Base-by-base conservation (phyloP, 352 stramenopile species). In the Lagenidium giganteum region DNA sequence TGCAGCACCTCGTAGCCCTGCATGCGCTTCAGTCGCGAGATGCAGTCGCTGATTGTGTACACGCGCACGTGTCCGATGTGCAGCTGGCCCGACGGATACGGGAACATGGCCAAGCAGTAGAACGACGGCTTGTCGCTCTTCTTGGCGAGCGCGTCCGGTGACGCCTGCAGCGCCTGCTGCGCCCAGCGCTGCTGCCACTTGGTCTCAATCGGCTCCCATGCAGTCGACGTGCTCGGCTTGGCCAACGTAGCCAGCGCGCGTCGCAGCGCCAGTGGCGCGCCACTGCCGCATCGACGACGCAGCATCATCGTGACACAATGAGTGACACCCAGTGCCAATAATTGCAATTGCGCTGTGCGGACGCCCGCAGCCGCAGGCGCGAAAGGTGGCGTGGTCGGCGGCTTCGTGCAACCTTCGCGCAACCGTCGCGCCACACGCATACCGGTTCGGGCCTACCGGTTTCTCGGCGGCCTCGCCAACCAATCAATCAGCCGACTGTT, bases 61-160 rank as follows among this genome's bases (percentile, higher is more conserved):
- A 98, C 97, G 57, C 97, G 95, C 24, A 98, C 96, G 76, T 99
- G 97, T 33, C 97, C 97, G 16, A 99, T 97, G 65, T 99, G 97
- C 42, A 99, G 62, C 43, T 95, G 83, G 1, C 85, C 84, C 5
- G 95, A 99, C 31, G 97, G 97, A 64, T 99, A 99, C 24, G 97
- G 97, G 58, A 99, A 99, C 97, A 99, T 99, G 62, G 85, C 66
- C 52, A 97, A 72, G 38, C 86, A 91, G 60, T 97, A 97, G 56
- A 86, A 92, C 31, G 69, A 67, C 28, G 76, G 54, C 55, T 87
- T 85, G 23, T 31, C 36, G 42, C 23, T 48, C 18, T 27, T 49
- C 33, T 29, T 4, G 5, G 3, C 31, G 20, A 26, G 41, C 29
- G 41, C 33, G 17, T 29, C 44, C 12, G 32, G 12, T 20, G 37